Evolutionary conservation across 148 eudicot species (phyloP), one percentile per base, ranked within the genome.

Genomic region (Drosera capensis): DNA sequence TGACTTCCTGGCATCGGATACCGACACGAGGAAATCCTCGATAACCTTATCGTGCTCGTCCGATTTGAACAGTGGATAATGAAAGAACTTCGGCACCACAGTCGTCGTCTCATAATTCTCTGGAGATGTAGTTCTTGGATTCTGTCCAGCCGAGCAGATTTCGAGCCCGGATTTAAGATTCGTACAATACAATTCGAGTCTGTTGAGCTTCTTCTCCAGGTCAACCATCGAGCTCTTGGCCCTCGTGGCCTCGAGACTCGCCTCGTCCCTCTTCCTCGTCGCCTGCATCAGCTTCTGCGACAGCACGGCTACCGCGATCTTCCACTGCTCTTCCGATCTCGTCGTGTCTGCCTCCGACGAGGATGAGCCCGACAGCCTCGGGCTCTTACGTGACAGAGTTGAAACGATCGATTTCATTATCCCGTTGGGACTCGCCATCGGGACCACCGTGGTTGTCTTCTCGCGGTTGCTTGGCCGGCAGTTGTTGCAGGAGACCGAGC

Each of bases 381-480:
- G 92, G 26, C 81, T 84, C 31, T 67, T 68, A 1, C 61, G 69
- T 0, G 79, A 67, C 12, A 83, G 34, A 25, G 77, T 60, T 8
- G 65, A 48, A 29, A 84, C 24, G 25, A 90, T 52, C 0, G 92
- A 65, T 35, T 75, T 84, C 62, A 90, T 65, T 0, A 81, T 34
- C 5, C 78, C 86, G 45, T 71, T 73, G 0, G 92, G 80, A 24
- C 80, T 75, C 1, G 78, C 40, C 3, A 55, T 35, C 7, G 72
- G 52, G 23, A 28, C 7, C 31, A 28, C 7, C 31, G 5, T 28
- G 21, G 48, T 53, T 57, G 63, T 52, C 41, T 75, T 72, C 14
- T 83, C 93, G 1, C 87, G 72, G 40, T 49, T 56, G 52, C 60
- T 75, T 5, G 97, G 97, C 9, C 92, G 72, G 60, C 97, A 90